Conservation (phyloP, 2,329 filamentous ascomycete genomes). For the Aspergillus pseudoterreus region DNA sequence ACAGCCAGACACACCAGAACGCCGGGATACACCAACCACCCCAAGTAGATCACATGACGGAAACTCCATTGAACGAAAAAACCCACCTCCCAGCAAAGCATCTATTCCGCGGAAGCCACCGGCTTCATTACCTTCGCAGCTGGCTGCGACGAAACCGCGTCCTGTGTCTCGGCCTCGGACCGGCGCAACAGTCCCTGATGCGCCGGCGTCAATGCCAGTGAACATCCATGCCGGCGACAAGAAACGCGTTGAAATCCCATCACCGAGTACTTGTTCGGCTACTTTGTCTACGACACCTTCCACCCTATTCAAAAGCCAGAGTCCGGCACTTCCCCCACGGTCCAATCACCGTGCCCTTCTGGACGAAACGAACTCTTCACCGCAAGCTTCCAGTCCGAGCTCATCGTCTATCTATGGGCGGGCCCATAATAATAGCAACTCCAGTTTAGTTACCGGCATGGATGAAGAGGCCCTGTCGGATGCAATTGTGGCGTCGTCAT, state of each 20-base stretch:
- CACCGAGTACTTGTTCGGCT: slow-evolving; percentile 13
- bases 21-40: slow-evolving; percentile 16
- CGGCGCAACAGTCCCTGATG: slow-evolving; percentile 1
- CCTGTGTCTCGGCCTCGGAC: slow-evolving; percentile 18
- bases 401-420: slow-evolving; percentile 22
- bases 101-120: slow-evolving; percentile 11
- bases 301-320: slow-evolving; percentile 14
- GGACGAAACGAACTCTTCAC: slow-evolving; percentile 8
- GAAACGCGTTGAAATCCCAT: background rate
- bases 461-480: slow-evolving; percentile 40
- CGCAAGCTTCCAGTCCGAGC: slow-evolving; percentile 23
- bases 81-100: slow-evolving; percentile 1
- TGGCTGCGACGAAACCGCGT: slow-evolving; percentile 12
- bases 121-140: slow-evolving; percentile 4
- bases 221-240: background rate
- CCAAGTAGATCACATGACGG: slow-evolving; percentile 4
- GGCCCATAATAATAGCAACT: slow-evolving; percentile 21
- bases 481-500: slow-evolving; percentile 46
- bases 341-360: slow-evolving; percentile 10
- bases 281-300: slow-evolving; percentile 11
- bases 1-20: slow-evolving; percentile 21
- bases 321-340: slow-evolving; percentile 26
- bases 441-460: slow-evolving; percentile 21
- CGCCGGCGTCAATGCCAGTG: background rate
- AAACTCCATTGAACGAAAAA: slow-evolving; percentile 3